phyloP scores from a whole-genome alignment of 179 eudicot genomes.

The Corrigiola litoralis region DNA sequence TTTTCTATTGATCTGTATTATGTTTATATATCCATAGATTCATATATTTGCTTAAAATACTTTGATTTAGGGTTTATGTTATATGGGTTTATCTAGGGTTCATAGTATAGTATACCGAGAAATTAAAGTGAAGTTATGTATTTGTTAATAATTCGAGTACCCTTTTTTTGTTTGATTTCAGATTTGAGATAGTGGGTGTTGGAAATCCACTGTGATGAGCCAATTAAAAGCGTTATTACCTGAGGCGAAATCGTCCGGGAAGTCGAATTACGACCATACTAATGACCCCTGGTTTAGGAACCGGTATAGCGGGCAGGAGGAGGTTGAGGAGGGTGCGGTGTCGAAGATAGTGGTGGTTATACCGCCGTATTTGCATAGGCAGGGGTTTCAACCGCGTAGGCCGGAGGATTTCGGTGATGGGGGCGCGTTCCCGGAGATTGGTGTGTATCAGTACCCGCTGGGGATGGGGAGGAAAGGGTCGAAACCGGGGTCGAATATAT shows the following conservation, averaged over 20 bases:
- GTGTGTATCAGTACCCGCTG: slow-evolving; percentile 73
- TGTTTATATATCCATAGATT: no score
- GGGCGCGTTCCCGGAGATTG: slow-evolving; percentile 87
- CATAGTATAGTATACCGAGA: no score
- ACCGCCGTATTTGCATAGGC: slow-evolving; percentile 55
- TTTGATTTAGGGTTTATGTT: no score
- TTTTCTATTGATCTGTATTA: no score
- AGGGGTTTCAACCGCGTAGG: slow-evolving; percentile 57
- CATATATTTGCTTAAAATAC: no score
- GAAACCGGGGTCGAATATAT: slow-evolving; percentile 46
- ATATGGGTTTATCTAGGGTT: no score
- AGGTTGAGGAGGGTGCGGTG: slow-evolving; percentile 40
- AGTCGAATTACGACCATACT: slow-evolving; percentile 53
- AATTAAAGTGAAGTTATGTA: no score
- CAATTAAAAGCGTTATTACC: slow-evolving; percentile 67
- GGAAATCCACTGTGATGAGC: slow-evolving; percentile 34
- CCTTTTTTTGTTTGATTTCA: no score
- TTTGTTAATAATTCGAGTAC: no score
- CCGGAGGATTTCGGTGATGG: slow-evolving; percentile 93
- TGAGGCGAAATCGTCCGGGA: slow-evolving; percentile 45
- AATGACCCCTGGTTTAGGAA: slow-evolving; percentile 83
- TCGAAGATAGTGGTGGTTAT: slow-evolving; percentile 35
- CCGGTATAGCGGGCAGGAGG: slow-evolving; percentile 56
- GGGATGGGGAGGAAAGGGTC: slow-evolving; percentile 73
- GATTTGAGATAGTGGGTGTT: background rate